Evolutionary conservation across 257 asterid species (phyloP), one percentile per base, ranked within the genome.

Genomic region (Scutellaria barbata): DNA sequence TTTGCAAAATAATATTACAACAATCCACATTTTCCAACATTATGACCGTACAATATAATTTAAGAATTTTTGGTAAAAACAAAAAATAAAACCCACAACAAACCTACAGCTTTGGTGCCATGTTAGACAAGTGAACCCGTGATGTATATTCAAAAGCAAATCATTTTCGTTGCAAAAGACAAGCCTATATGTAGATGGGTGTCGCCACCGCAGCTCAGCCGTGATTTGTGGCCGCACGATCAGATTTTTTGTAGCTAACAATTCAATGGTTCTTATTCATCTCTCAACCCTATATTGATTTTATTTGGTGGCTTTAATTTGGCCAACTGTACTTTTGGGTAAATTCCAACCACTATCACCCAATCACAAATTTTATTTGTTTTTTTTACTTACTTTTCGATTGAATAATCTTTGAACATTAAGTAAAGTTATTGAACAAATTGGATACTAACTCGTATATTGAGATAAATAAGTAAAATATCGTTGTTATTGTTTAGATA

Each of bases 171-270:
- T 6, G 17, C 48, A 62, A 1, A 43, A 25, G 42, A 20, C 20
- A 16, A n/a, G 10, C 55, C 8, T 64, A 43, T 45, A 25, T 11
- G 16, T 33, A 64, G 42, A 57, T 57, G 63, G 68, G 54, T 63
- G 57, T 64, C 69, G 56, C 69, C 56, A 64, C 69, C 69, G 56
- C 43, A 46, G 2, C 57, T 22, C 22, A 33, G 37, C 72, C 17
- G 18, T 47, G 1, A 51, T 66, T 66, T 33, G 6, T 33, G 61
- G 72, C 72, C 72, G 45, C 71, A 48, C 0, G 47, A 7, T 14
- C 12, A 5, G 61, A 50, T 66, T 50, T 47, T 0, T 12, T 30
- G 35, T 30, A 30, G 35, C 35, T 30, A 30, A 30, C 35, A 30
- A 30, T 13, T 7, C 18, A 64, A 12, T 64, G 69, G 69, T 46